A percentile compares a stretch with the other conserved stretches of the same genome.
These are phyloP conservation scores for Candida tammaniensis DNA, from an alignment of 805 yeast genomes.

Conservation along the genomic window DNA sequence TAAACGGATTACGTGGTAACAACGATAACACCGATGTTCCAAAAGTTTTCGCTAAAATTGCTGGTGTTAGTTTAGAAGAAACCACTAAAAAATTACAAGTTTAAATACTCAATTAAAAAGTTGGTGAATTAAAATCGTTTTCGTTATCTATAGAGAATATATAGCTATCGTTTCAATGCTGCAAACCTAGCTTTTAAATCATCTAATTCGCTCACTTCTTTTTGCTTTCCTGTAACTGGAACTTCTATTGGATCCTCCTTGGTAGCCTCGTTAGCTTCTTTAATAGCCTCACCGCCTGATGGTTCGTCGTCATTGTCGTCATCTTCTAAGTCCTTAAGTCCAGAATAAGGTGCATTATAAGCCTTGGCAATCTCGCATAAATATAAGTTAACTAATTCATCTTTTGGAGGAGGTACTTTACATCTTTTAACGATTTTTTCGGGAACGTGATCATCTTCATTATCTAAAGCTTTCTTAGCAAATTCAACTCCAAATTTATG, in stretches of 20 bases:
- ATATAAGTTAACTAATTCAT: conserved; percentile 64
- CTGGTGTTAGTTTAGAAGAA: conserved; percentile 5
- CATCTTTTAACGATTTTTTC: conserved; percentile 65
- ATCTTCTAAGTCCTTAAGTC: conserved; percentile 25
- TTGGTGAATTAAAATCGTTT: neutral
- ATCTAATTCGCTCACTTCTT: conserved; percentile 48
- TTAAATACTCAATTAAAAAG: neutral
- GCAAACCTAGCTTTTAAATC: conserved; percentile 70
- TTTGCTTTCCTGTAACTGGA: conserved; percentile 13
- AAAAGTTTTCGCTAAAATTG: conserved; percentile 4
- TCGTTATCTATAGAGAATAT: no score
- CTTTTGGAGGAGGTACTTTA: conserved; percentile 62
- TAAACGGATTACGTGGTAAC: conserved; percentile 3
- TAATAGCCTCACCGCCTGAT: conserved; percentile 18
- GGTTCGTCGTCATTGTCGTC: conserved; percentile 26
- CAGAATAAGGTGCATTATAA: conserved; percentile 72
- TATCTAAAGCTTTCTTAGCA: conserved; percentile 51
- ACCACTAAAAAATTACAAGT: conserved; percentile 2
- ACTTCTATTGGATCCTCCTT: conserved; percentile 21
- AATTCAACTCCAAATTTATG: conserved; percentile 70
- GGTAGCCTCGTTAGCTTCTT: conserved; percentile 2
- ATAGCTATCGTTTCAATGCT: conserved; percentile 49
- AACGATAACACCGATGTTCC: conserved; percentile 5
- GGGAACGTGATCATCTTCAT: conserved; percentile 53
- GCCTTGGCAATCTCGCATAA: conserved; percentile 78